A percentile compares a stretch with the other conserved stretches of the same genome.
Conservation (phyloP, 2,329 filamentous ascomycete species). For the Colletotrichum zoysiae region DNA sequence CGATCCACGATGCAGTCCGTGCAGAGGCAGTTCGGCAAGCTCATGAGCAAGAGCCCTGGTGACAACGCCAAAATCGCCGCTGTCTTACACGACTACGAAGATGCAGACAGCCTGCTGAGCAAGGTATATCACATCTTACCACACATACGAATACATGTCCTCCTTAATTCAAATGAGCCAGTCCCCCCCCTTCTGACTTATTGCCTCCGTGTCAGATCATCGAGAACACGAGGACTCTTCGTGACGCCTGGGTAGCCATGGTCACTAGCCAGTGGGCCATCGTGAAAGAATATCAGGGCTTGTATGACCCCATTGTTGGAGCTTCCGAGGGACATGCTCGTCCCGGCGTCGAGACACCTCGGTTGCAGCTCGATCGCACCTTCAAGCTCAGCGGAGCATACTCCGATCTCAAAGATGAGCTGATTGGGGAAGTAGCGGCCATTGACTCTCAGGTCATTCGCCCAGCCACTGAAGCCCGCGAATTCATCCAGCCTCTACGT, state of each 20-base stretch:
- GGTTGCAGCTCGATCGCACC: conserved; percentile 72
- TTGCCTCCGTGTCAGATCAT: conserved; percentile 68
- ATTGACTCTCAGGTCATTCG: conserved; percentile 79
- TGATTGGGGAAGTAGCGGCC: conserved; percentile 76
- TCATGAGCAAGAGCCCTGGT: conserved; percentile 75
- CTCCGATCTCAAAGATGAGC: conserved; percentile 76
- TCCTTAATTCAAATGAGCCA: conserved; percentile 13
- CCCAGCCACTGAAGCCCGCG: conserved; percentile 77
- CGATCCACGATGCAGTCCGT: conserved; percentile 73
- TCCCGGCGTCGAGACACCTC: conserved; percentile 71
- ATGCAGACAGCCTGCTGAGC: conserved; percentile 80
- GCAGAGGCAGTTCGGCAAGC: conserved; percentile 80
- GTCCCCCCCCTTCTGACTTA: neutral
- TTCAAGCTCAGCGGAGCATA: conserved; percentile 75
- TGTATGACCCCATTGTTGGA: conserved; percentile 83
- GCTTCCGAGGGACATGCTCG: conserved; percentile 69
- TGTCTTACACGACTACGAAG: conserved; percentile 83
- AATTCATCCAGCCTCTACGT: conserved; percentile 77
- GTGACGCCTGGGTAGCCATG: conserved; percentile 82
- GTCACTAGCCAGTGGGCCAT: conserved; percentile 76
- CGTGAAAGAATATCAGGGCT: conserved; percentile 74
- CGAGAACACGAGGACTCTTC: conserved; percentile 80
- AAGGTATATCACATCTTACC: conserved; percentile 64
- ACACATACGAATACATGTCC: conserved; percentile 31
- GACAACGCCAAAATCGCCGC: conserved; percentile 83